Evolutionary conservation across 164 flowering plant genomes (phyloP), one percentile per base, ranked within the genome.

Genomic region (Tetrastigma voinierianum): DNA sequence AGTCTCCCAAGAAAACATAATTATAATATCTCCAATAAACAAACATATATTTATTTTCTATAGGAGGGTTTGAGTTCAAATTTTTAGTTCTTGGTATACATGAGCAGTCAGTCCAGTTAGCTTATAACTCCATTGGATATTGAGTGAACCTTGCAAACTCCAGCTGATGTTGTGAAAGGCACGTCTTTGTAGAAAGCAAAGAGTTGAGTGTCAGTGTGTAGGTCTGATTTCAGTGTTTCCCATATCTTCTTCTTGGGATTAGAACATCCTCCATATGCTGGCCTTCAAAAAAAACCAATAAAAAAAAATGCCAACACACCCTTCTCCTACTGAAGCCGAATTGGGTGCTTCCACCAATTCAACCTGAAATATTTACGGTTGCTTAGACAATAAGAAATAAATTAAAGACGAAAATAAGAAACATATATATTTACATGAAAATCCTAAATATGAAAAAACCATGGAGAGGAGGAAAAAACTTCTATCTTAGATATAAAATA

Each of bases 181-280:
- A 87, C 55, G 59, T 82, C 90, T 78, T 83, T 93, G 70, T 80
- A 90, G 69, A 87, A 71, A 1, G 96, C 96, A 4, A 87, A 84
- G 59, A 81, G 77, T 47, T 83, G 82, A 0, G 64, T 14, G 57
- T 87, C 80, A 0, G 88, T 86, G 61, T 69, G 79, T 57, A 94
- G 74, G 74, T 90, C 93, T 7, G 77, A 82, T 66, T 88, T 91
- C 69, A 94, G 55, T 3, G 90, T 83, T 70, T 94, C 98, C 91
- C 91, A 94, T 1, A 91, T 86, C 76, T 90, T 94, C 86, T 88
- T 90, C 82, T 93, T 93, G 0, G 98, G 97, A 80, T 91, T 90
- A 94, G 71, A 58, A 88, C 73, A 12, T 80, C 90, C 66, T 88
- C 96, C 1, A 95, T n/a, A n/a, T n/a, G 88, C 49, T 71, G 78